A percentile compares a stretch with the other conserved stretches of the same genome.
Evolutionary conservation across 177 flowering plant genomes (phyloP).

Genomic region (Telopea speciosissima): DNA sequence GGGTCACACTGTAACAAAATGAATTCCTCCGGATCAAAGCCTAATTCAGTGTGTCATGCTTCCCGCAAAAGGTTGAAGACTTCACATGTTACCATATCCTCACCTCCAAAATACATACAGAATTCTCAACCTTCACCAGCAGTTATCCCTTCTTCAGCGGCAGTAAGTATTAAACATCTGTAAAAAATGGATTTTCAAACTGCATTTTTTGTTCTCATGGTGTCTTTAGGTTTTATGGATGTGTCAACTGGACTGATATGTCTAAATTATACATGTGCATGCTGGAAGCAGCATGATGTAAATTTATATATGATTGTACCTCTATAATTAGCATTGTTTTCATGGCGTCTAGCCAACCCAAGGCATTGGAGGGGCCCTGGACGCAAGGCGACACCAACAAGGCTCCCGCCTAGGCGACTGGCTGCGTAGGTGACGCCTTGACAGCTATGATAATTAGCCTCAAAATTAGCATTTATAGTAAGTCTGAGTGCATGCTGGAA

Average conservation of each 20-base stretch:
- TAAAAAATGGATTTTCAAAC: no score
- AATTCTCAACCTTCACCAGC: constrained; percentile 18
- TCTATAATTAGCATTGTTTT: no score
- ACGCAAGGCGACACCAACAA: no score
- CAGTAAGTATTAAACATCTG: not conserved
- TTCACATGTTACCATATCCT: constrained; percentile 7
- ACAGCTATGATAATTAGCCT: no score
- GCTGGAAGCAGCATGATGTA: no score
- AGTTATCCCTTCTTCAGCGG: constrained; percentile 11
- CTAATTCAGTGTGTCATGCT: constrained; percentile 8
- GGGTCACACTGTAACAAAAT: constrained; percentile 2
- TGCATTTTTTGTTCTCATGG: constrained; percentile 1
- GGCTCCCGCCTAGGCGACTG: no score
- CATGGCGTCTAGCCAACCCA: no score
- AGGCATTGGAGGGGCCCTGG: no score
- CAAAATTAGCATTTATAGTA: no score
- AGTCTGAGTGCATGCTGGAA: no score
- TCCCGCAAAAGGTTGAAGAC: constrained; percentile 20
- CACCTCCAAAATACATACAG: constrained; percentile 13
- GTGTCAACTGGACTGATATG: constrained; percentile 1
- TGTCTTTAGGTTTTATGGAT: not conserved
- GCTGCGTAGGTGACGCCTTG: no score
- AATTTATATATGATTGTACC: no score
- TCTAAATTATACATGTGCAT: not conserved
- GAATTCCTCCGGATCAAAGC: constrained; percentile 9